Base-by-base conservation (phyloP, 257 asterid species). In the Henckelia pumila region DNA sequence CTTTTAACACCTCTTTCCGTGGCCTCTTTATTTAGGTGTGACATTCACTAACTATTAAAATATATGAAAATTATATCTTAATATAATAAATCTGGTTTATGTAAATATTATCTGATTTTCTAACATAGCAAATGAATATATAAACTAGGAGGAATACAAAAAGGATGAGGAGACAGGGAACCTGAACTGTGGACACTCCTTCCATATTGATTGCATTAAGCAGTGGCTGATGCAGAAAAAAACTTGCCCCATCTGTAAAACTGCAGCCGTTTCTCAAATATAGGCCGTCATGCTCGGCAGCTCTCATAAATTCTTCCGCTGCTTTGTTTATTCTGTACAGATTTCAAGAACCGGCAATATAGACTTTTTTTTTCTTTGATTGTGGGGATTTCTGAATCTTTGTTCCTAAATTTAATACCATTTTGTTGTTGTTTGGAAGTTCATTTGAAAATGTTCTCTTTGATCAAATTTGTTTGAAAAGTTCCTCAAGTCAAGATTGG, bases 211-310 rank as follows among this genome's bases (percentile, higher is more conserved):
- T 25, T 87, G 96, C 91, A 89, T 89, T 73, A 82, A 74, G 86
- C 87, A 84, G 74, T 92, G 98, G 97, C 95, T 91, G 22, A 72
- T 67, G 68, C 95, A 81, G 77, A 92, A 80, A 73, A 92, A 83
- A 50, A 68, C 67, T 47, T 92, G 95, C 79, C 96, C 96, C 2
- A 53, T 91, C 67, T 91, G 95, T 82, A 91, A 89, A 80, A 75
- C 82, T 6, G 78, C 84, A 14, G 97, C 86, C 17, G 64, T 56
- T 5, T 71, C 86, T 37, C 83, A 74, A 55, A 68, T 72, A 64
- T 73, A 75, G 64, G 40, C 77, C 44, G 19, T 61, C 47, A 64
- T 63, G 40, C 40, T 66, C 57, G 56, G n/a, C 23, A 49, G 30
- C 24, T 32, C 68, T 63, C 62, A 52, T 61, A 66, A 63, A 69